These are phyloP conservation scores for Glebionis coronaria DNA, from an alignment of 129 eudicot species.

Conservation along the genomic window DNA sequence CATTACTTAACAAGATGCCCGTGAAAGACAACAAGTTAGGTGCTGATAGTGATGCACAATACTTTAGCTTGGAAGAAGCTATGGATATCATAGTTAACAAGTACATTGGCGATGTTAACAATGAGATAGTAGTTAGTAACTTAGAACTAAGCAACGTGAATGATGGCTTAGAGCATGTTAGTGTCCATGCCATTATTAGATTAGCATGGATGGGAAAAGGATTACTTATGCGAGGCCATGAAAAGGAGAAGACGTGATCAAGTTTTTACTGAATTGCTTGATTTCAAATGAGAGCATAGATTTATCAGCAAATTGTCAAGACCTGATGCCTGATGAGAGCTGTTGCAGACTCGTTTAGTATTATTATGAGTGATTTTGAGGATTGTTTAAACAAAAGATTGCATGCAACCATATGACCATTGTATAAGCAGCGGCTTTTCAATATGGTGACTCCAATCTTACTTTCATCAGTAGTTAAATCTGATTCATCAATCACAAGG, in stretches of 20 bases:
- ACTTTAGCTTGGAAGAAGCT: conserved; percentile 51
- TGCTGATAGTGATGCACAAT: too few relatives aligned
- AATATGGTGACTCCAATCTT: conserved; percentile 67
- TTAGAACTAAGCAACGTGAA: conserved; percentile 29
- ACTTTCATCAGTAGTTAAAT: conserved; percentile 40
- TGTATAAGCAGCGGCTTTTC: conserved; percentile 85
- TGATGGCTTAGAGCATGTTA: neutral
- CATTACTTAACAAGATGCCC: conserved; percentile 74
- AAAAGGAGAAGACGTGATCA: too few relatives aligned
- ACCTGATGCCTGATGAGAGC: conserved; percentile 34
- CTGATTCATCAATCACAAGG: conserved; percentile 52
- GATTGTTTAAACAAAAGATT: conserved; percentile 67
- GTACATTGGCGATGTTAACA: neutral
- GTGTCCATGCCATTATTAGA: too few relatives aligned
- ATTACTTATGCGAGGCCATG: too few relatives aligned
- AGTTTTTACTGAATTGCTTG: too few relatives aligned
- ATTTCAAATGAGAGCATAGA: too few relatives aligned
- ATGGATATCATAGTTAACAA: conserved; percentile 43
- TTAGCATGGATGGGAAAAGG: too few relatives aligned
- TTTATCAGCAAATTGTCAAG: too few relatives aligned
- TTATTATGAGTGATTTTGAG: conserved; percentile 77
- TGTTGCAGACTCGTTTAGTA: conserved; percentile 77
- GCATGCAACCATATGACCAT: conserved; percentile 66
- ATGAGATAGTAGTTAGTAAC: conserved; percentile 22
- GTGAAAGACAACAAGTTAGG: conserved; percentile 11